Base-by-base conservation (phyloP, 805 yeast species). In the Ogataea ganodermae region DNA sequence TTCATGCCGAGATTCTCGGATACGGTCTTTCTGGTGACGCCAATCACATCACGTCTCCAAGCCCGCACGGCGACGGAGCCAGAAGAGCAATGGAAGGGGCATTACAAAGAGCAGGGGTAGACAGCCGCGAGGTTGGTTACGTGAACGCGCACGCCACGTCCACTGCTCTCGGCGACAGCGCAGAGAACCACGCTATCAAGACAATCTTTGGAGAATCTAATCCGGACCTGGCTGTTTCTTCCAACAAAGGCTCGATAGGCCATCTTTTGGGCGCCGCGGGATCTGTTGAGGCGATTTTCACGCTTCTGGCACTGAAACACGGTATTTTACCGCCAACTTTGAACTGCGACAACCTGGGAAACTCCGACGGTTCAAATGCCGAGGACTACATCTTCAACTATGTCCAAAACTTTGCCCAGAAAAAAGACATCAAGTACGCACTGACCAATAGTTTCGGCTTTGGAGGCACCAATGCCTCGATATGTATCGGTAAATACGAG, bases 101-200 rank as follows among this genome's bases (percentile, higher is more conserved):
- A 0, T 52, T 91, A 21, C 62, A 69, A 21, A 68, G 72, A 14
- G 83, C 84, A 0, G 72, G 72, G 0, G 48, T 84, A 1, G 61
- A 63, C 1, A 74, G 82, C 0, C 37, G 59, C 3, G 72, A 78
- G 1, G 73, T 92, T 16, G 89, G 78, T 38, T 94, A 90, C 60
- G 74, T 94, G 40, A 94, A 95, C 67, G 97, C 99, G 1, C 99
- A 94, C 66, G 99, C 99, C 0, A 94, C 99, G 0, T 88, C 96
- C 0, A 94, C 99, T 0, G 70, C 73, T 6, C 68, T 91, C 3
- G 99, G 99, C 4, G 99, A 94, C 61, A 69, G 81, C 16, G 94
- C 96, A 0, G 99, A 94, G 61, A 81, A 86, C 58, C 62, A 63
- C 35, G 98, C 98, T 2, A 83, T 94, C 42, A 65, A 71, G 40